Base-by-base conservation (phyloP, 306 rosid genomes). In the Senna siamea region DNA sequence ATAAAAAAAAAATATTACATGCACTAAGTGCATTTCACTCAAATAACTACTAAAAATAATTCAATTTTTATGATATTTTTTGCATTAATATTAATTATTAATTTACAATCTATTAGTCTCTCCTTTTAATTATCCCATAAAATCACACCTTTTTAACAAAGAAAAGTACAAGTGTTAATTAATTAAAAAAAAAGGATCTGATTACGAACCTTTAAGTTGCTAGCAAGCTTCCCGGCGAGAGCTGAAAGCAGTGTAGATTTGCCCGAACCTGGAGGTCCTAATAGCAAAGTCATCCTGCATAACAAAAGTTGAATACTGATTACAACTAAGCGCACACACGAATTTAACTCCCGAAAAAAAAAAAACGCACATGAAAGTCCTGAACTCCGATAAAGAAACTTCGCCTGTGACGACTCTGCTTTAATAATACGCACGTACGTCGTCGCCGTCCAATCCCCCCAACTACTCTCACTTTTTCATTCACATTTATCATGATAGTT, bases 261-360 rank as follows among this genome's bases (percentile, higher is more conserved):
- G 4, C 97, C 98, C 6, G 97, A 89, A 19, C 95, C 91, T 18
- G 97, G 96, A 60, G 97, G 97, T 22, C 97, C 98, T 70, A 93
- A 76, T 7, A 93, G 85, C 86, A 93, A 80, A 53, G 93, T 93
- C 96, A 93, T 88, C 96, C 96, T 90, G 60, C 20, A 4, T 67
- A 82, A 41, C 57, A 30, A 34, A 74, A 55, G 14, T 41, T 44
- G 22, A 6, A 34, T 58, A 15, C 40, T 9, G 19, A 59, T 34
- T 44, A 35, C 11, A 20, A 65, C 47, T 48, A 14, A 51, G 12
- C 30, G 53, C 80, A 74, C 81, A 23, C 47, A 34, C 15, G 14
- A 32, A 43, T 60, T 34, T 17, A 17, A n/a, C 66, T 23, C 40
- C 40, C 3, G n/a, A 9, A n/a, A 58, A 34, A 5, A n/a, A 58